Percentiles rank a stretch among this genome's conserved stretches.
Conservation (phyloP, 176 grass and related monocot genomes). For the Dactylis glomerata region DNA sequence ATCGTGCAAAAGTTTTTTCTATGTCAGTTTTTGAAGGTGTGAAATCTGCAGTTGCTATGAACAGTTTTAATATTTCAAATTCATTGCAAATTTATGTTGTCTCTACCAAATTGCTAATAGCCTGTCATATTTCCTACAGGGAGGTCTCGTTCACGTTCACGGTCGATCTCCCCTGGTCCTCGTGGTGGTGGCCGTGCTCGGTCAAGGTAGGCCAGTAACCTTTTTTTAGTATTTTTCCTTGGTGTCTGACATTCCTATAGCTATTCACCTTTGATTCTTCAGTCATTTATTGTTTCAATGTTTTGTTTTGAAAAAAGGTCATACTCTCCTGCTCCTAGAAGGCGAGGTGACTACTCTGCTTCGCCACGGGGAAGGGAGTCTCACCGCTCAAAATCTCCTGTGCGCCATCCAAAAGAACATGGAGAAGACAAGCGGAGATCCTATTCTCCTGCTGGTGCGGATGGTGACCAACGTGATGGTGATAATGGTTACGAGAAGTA, state of each 20-base stretch:
- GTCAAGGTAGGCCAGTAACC: conserved; percentile 54
- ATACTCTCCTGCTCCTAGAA: conserved; percentile 71
- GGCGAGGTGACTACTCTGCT: conserved; percentile 50
- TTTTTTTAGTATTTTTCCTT: neutral
- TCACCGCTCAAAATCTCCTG: conserved; percentile 39
- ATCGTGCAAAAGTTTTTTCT: neutral
- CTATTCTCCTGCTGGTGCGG: conserved; percentile 47
- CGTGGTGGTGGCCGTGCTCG: conserved; percentile 58
- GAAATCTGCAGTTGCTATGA: neutral
- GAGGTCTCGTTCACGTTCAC: conserved; percentile 73
- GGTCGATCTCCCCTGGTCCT: conserved; percentile 62
- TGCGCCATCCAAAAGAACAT: conserved; percentile 37
- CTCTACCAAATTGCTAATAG: conserved; percentile 5
- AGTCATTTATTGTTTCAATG: neutral
- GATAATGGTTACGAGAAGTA: conserved; percentile 50
- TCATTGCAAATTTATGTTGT: neutral
- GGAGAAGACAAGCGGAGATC: conserved; percentile 47
- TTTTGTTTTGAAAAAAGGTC: conserved; percentile 42
- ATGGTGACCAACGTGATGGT: conserved; percentile 44
- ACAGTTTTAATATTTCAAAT: neutral
- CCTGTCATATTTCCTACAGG: conserved; percentile 35
- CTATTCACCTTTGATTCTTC: neutral
- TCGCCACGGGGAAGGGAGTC: conserved; percentile 59
- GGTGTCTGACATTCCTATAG: neutral
- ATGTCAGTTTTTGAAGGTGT: neutral